A percentile compares a stretch with the other conserved stretches of the same genome.
Evolutionary conservation across 768 basidiomycete genomes (phyloP).

Genomic region (Amanita thiersii): DNA sequence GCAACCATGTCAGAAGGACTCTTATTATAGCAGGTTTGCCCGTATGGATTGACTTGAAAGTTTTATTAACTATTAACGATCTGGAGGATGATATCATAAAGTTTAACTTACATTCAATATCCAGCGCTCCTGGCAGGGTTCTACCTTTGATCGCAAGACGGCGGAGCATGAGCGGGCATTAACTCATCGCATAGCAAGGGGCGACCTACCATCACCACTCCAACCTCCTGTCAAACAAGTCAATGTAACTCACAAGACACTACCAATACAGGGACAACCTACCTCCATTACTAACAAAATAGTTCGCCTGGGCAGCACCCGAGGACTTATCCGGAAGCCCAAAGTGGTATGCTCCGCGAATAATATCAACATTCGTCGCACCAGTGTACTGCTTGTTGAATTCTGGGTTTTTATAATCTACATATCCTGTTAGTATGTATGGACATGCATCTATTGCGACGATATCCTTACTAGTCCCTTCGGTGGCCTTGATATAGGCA

Average conservation of each 20-base stretch:
- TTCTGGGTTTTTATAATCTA: conserved; percentile 29
- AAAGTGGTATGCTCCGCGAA: conserved; percentile 58
- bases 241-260: background rate
- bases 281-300: conserved; percentile 52
- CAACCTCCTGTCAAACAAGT: conserved; percentile 32
- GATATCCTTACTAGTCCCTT: no score
- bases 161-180: background rate
- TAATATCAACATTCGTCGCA: conserved; percentile 44
- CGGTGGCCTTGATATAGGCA: no score
- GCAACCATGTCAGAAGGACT: conserved; percentile 48
- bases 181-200: conserved; percentile 12
- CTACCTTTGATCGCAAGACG: conserved; percentile 14
- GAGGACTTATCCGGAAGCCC: conserved; percentile 43
- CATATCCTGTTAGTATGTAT: no score
- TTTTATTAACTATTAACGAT: background rate
- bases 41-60: conserved; percentile 39
- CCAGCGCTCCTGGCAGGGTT: conserved; percentile 57
- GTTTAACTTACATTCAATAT: conserved; percentile 53
- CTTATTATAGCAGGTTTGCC: conserved; percentile 46
- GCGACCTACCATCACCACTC: conserved; percentile 30
- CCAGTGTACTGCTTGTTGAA: conserved; percentile 46
- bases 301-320: conserved; percentile 52
- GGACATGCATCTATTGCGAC: no score
- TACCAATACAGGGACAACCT: conserved; percentile 4
- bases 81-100: background rate